Evolutionary conservation across 148 eudicot species (phyloP).

Genomic region (Persicaria tinctoria): DNA sequence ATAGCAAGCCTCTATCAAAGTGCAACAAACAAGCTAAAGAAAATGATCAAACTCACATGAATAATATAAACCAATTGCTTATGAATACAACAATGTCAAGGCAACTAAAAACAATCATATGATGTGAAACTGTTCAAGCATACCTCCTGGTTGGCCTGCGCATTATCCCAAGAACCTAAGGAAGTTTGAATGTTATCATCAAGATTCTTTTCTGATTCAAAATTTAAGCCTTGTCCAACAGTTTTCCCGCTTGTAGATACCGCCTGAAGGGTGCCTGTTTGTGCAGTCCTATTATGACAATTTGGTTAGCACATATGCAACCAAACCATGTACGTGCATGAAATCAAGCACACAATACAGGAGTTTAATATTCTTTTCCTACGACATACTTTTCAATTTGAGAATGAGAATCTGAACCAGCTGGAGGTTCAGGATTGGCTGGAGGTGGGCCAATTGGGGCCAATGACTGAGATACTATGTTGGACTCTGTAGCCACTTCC

Average conservation of each 20-base stretch:
- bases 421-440: constrained; percentile 36
- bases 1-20: background rate
- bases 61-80: background rate
- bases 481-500: constrained; percentile 34
- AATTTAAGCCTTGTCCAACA: constrained; percentile 29
- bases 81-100: background rate
- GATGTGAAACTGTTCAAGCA: constrained; percentile 7
- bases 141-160: constrained; percentile 55
- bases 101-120: background rate
- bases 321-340: background rate
- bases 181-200: constrained; percentile 40
- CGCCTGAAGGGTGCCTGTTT: constrained; percentile 26
- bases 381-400: constrained; percentile 43
- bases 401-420: constrained; percentile 32
- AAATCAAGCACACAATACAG: background rate
- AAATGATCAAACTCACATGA: background rate
- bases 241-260: constrained; percentile 27
- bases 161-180: constrained; percentile 48
- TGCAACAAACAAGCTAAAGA: background rate
- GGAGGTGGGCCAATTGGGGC: constrained; percentile 74
- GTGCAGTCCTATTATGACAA: constrained; percentile 36
- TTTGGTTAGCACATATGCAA: constrained; percentile 8
- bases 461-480: constrained; percentile 39
- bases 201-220: constrained; percentile 41
- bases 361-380: background rate